These are phyloP conservation scores for Plasmodium sp. DNA, from an alignment of 169 alveolate genomes.

Conservation along the genomic window DNA sequence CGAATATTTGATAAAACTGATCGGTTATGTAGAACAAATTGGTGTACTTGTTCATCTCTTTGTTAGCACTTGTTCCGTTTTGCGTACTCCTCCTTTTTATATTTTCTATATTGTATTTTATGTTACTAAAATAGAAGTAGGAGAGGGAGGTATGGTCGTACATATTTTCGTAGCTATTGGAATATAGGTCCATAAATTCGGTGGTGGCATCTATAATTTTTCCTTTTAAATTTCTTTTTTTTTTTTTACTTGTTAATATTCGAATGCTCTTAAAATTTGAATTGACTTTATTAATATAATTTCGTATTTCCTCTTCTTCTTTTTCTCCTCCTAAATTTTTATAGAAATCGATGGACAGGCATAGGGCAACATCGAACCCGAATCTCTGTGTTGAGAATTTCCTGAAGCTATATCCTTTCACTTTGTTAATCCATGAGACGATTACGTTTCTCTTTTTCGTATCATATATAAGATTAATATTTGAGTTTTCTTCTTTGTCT, in stretches of 20 bases:
- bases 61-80: neutral
- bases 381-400: slow-evolving; percentile 67
- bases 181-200: neutral
- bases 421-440: slow-evolving; percentile 57
- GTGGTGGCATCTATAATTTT: neutral
- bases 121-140: neutral
- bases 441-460: slow-evolving; percentile 47
- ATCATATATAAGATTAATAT: slow-evolving; percentile 29
- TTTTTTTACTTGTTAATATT: slow-evolving; percentile 13
- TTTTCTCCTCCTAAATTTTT: slow-evolving; percentile 52
- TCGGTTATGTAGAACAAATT: slow-evolving; percentile 26
- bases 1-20: neutral
- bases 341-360: slow-evolving; percentile 45
- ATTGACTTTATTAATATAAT: slow-evolving; percentile 35
- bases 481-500: slow-evolving; percentile 26
- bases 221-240: neutral
- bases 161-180: slow-evolving; percentile 8
- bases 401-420: slow-evolving; percentile 33
- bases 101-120: slow-evolving; percentile 9
- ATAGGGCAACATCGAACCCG: slow-evolving; percentile 59
- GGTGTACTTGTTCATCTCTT: neutral
- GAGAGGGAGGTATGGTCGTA: neutral
- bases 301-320: slow-evolving; percentile 61
- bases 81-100: neutral
- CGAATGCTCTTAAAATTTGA: slow-evolving; percentile 23